Evolutionary conservation across 257 asterid genomes (phyloP), one percentile per base, ranked within the genome.

Genomic region (Echites panduratus): DNA sequence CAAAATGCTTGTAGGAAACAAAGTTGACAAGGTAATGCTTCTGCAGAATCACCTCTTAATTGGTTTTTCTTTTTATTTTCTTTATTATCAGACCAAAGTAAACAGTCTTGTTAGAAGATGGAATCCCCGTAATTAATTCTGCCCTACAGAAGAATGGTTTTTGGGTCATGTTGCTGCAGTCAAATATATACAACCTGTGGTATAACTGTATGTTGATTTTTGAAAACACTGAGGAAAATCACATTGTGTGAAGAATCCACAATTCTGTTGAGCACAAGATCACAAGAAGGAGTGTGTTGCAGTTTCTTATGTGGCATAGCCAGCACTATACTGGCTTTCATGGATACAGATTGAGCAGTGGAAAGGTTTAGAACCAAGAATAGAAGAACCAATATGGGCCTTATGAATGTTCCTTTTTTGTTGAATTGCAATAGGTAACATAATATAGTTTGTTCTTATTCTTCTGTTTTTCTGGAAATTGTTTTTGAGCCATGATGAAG

Each of bases 1-100:
- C 79, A 92, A 92, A 89, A 92, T 92, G 98, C 96, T 92, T 4
- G 98, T 92, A 2, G 96, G 98, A 72, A 92, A 92, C 88, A 92
- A 92, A 86, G 98, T 92, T 41, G 98, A 90, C 70, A 90, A 89
- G 96, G 97, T 89, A 85, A 56, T 56, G 16, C 35, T 56, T 9
- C 3, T 56, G 63, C 2, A 22, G 1, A 56, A 56, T 24, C 32
- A 56, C 63, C n/a, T n/a, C 5, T 9, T 56, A 24, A 1, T 56
- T 56, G 63, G 26, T 56, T 56, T 22, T 56, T 12, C 9, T 41
- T 41, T 41, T 4, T 4, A 41, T 4, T 7, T 41, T 41, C 9
- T 41, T 41, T 48, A 10, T 24, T 22, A 10, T 9, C 3, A 5
- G 3, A 53, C 12, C 27, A 53, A 7, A 53, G 5, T 17, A 50